Percentiles rank a stretch among this genome's conserved stretches.
phyloP scores from a whole-genome alignment of 2,329 filamentous ascomycete genomes.

The Botryosphaeria agaves region DNA sequence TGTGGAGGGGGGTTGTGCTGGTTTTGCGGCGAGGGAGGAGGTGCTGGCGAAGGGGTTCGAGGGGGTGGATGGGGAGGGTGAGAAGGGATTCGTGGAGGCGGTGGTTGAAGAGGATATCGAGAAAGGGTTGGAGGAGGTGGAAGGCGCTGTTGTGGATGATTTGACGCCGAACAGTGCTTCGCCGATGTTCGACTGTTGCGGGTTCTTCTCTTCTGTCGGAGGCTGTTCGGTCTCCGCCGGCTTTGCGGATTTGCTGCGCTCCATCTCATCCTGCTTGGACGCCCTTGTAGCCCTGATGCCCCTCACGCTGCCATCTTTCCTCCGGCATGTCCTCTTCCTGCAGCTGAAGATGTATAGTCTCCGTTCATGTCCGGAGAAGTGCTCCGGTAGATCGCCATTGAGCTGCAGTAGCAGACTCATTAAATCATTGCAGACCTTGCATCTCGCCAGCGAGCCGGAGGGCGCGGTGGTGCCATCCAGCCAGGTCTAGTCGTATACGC shows the following conservation, averaged over 20 bases:
- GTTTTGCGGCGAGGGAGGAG: constrained; percentile 23
- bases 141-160: constrained; percentile 11
- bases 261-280: constrained; percentile 20
- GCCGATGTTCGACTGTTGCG: constrained; percentile 32
- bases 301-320: constrained; percentile 68
- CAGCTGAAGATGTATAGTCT: constrained; percentile 79
- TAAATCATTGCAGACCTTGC: constrained; percentile 68
- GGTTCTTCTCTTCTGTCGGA: constrained; percentile 12
- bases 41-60: constrained; percentile 42
- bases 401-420: constrained; percentile 81
- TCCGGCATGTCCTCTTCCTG: constrained; percentile 56
- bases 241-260: constrained; percentile 8
- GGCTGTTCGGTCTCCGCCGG: constrained; percentile 4
- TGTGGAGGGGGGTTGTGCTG: constrained; percentile 17
- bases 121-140: constrained; percentile 40
- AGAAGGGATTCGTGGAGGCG: constrained; percentile 37
- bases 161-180: constrained; percentile 54
- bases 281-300: constrained; percentile 52
- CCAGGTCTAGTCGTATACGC: constrained; percentile 48
- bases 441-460: constrained; percentile 62
- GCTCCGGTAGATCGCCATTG: constrained; percentile 74
- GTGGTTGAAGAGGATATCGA: constrained; percentile 27
- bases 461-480: constrained; percentile 54
- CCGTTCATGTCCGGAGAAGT: constrained; percentile 74
- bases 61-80: constrained; percentile 18